Base-by-base conservation (phyloP, 1,284 basidiomycete genomes). In the Pseudozyma flocculosa region DNA sequence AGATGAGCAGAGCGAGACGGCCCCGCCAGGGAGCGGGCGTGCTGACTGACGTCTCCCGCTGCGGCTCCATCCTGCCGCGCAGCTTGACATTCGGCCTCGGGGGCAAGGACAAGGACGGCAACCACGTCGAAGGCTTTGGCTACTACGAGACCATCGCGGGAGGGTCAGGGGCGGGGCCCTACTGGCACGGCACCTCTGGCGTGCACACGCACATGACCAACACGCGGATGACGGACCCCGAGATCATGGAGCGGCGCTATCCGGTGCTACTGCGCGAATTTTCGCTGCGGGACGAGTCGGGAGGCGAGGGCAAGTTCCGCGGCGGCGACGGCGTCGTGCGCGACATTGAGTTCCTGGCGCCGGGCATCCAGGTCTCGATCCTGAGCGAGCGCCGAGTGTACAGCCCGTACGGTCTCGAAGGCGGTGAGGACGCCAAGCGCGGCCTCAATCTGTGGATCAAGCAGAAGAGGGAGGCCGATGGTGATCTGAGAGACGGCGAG, bases 111-210 rank as follows among this genome's bases (percentile, higher is more conserved):
- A 85, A 85, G 63, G 83, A 89, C 1, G 92, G 90, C 0, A 85
- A 85, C 84, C 63, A 82, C 84, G 58, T 84, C 19, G 73, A 86
- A 37, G 92, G 92, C 17, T 96, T 90, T 87, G 93, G 93, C 1
- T 95, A 94, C 80, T 95, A 95, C 78, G 92, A 95, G 88, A 94
- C 90, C 0, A 94, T 96, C 51, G 90, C 89, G 9, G 93, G 93
- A 13, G 93, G 93, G 3, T 70, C 88, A 5, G 93, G 93, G 2
- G 92, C 93, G 0, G 93, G 93, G 0, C 88, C 90, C 1, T 81
- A 81, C 7, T 96, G 92, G 92, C 85, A 93, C 69, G 93, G 93
- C 2, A 79, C 78, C 2, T 69, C 64, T 11, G 75, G 78, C n/a
- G 73, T 74, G 4, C 78, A 78, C 45, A 71, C 70, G 18, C 90